Evolutionary conservation across 2,329 filamentous ascomycete species (phyloP), one percentile per base, ranked within the genome.

Genomic region (Fulvia fulva): DNA sequence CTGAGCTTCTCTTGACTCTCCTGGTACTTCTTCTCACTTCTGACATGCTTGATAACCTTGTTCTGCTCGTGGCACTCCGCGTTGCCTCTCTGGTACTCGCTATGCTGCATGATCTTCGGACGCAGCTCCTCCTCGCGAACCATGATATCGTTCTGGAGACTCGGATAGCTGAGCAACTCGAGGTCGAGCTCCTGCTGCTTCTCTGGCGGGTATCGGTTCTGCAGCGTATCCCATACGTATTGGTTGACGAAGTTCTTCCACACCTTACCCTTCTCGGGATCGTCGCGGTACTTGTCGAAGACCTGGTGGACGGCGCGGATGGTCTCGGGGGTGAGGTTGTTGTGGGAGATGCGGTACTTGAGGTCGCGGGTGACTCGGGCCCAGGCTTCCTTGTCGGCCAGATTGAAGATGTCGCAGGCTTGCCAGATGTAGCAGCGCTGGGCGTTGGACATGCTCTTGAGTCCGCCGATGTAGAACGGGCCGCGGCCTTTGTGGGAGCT

Each of bases 191-290:
- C 30, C 7, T 30, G 6, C 23, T 44, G 32, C 21, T 45, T 5
- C n/a, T 44, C 22, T 16, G 9, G 7, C 22, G 22, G 8, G 46
- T 43, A 44, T 8, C 44, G 47, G 43, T 19, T 50, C 6, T 56
- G 53, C 2, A 56, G 32, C 9, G 49, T 28, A 32, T 60, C 44
- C 53, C 54, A 60, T 30, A 58, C 59, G 47, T 58, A 56, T 47
- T 61, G 59, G 30, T 61, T 55, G 11, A 58, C 52, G 43, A 61
- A 32, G 11, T 45, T 51, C 9, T 46, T 12, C 55, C 56, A 60
- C 12, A 49, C 43, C 23, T 37, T 43, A 23, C 37, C 12, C 25
- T 46, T 23, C 23, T 51, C 51, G 43, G 23, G n/a, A n/a, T 14
- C 11, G 44, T 50, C 41, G 5, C 26, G 22, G 55, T 37, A 28